Evolutionary conservation across 2,329 filamentous ascomycete genomes (phyloP).

Genomic region (Aureobasidium sp.): DNA sequence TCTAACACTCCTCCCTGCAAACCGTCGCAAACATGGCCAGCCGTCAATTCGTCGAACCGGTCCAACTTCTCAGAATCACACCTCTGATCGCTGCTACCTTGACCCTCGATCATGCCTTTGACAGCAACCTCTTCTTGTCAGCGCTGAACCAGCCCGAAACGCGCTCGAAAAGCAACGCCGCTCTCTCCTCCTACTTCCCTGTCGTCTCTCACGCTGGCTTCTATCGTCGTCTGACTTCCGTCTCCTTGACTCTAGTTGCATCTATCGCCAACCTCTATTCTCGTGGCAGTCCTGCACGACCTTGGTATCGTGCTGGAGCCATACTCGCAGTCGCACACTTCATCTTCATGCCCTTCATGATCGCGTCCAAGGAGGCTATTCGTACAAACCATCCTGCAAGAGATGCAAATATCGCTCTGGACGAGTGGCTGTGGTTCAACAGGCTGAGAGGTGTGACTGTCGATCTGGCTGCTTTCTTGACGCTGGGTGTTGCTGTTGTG

Average conservation of each 20-base stretch:
- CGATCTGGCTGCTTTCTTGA: slow-evolving; percentile 5
- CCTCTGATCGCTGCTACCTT: slow-evolving; percentile 10
- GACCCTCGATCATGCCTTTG: slow-evolving; percentile 5
- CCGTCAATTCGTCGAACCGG: slow-evolving; percentile 10
- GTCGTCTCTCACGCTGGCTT: not conserved
- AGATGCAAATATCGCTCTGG: slow-evolving; percentile 5
- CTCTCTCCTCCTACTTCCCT: slow-evolving; percentile 11
- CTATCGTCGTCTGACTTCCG: not conserved
- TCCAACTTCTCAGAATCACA: slow-evolving; percentile 8
- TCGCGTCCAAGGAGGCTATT: not conserved
- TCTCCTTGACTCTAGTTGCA: slow-evolving; percentile 3
- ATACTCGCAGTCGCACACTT: slow-evolving; percentile 5
- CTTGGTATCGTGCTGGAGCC: slow-evolving; percentile 8
- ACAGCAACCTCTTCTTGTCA: slow-evolving; percentile 8
- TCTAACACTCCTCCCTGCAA: not conserved
- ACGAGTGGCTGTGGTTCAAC: slow-evolving; percentile 13
- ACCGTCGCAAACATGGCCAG: slow-evolving; percentile 5
- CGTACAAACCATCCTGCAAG: slow-evolving; percentile 5
- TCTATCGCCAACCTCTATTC: slow-evolving; percentile 11
- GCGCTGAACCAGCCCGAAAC: slow-evolving; percentile 1
- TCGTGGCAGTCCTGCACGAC: not conserved
- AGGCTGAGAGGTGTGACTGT: slow-evolving; percentile 10
- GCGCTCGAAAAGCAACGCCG: not conserved
- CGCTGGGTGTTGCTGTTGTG: slow-evolving; percentile 7
- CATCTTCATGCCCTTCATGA: slow-evolving; percentile 13